Percentiles rank a stretch among this genome's conserved stretches.
phyloP scores from a whole-genome alignment of 176 grass and related monocot genomes.

The Saccharum officinarum region DNA sequence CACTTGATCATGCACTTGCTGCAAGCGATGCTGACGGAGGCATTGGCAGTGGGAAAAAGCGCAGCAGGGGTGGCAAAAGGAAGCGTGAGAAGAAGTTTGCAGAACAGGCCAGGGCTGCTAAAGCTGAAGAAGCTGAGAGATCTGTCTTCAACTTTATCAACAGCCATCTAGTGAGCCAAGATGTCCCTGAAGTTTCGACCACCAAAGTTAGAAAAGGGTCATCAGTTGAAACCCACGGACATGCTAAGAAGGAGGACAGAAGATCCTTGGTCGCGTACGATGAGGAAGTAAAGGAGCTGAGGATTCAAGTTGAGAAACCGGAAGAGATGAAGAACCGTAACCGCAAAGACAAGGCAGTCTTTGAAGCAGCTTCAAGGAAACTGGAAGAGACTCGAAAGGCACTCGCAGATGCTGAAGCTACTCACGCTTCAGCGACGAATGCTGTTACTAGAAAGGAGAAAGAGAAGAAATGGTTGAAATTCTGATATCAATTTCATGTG shows the following conservation, averaged over 20 bases:
- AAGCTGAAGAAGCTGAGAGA: slow-evolving; percentile 57
- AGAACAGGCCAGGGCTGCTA: slow-evolving; percentile 56
- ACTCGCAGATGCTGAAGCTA: slow-evolving; percentile 60
- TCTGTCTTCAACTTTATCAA: slow-evolving; percentile 93
- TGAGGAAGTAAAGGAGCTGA: slow-evolving; percentile 79
- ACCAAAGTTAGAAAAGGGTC: slow-evolving; percentile 49
- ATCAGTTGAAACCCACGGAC: slow-evolving; percentile 25
- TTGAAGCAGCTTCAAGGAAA: slow-evolving; percentile 71
- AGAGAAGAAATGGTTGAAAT: slow-evolving; percentile 97
- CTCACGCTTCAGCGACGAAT: slow-evolving; percentile 59
- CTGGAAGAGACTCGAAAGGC: slow-evolving; percentile 63
- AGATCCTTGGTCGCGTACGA: slow-evolving; percentile 70
- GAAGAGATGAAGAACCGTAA: slow-evolving; percentile 88
- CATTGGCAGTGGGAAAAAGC: slow-evolving; percentile 50
- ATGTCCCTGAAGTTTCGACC: slow-evolving; percentile 36
- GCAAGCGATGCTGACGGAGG: slow-evolving; percentile 27
- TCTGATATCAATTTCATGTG: slow-evolving; percentile 45
- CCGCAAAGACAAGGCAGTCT: slow-evolving; percentile 74
- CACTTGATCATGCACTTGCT: slow-evolving; percentile 74
- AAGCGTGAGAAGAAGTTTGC: slow-evolving; percentile 83
- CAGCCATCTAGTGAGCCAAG: slow-evolving; percentile 59
- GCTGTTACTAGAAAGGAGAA: slow-evolving; percentile 73
- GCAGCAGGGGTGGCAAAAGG: slow-evolving; percentile 71
- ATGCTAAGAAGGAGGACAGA: slow-evolving; percentile 61
- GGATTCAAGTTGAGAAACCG: slow-evolving; percentile 53